Evolutionary conservation across 352 stramenopile genomes (phyloP).

Genomic region (Globisporangium cystogenes): DNA sequence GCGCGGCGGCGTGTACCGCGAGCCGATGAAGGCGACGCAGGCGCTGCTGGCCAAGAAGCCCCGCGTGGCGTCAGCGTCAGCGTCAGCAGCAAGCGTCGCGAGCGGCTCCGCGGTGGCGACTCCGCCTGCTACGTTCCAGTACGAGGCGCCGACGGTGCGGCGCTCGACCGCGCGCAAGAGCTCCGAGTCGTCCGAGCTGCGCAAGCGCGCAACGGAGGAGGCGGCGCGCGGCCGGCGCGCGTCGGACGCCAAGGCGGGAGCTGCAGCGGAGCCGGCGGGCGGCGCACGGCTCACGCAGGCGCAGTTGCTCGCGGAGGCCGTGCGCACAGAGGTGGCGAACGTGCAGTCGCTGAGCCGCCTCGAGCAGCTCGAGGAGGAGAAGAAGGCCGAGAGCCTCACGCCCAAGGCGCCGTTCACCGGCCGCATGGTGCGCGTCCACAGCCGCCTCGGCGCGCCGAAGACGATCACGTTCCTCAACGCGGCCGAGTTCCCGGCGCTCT

Average conservation of each 20-base stretch:
- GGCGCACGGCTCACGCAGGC: slow-evolving; percentile 44
- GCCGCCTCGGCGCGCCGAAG: slow-evolving; percentile 51
- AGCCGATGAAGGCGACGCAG: slow-evolving; percentile 16
- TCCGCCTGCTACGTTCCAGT: slow-evolving; percentile 12
- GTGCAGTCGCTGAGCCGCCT: slow-evolving; percentile 69
- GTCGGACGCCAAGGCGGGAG: background rate
- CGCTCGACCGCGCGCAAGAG: slow-evolving; percentile 58
- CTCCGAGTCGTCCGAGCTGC: slow-evolving; percentile 52
- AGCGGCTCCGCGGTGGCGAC: background rate
- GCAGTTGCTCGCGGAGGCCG: slow-evolving; percentile 64
- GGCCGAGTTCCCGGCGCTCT: slow-evolving; percentile 54
- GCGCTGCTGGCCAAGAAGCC: slow-evolving; percentile 11
- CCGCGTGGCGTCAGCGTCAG: background rate
- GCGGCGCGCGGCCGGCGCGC: slow-evolving; percentile 31
- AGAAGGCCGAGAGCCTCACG: slow-evolving; percentile 54
- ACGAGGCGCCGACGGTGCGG: slow-evolving; percentile 40
- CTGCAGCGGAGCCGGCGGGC: slow-evolving; percentile 26
- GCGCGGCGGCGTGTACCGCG: slow-evolving; percentile 18
- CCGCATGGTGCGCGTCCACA: slow-evolving; percentile 67
- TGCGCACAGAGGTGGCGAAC: slow-evolving; percentile 77
- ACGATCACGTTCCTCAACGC: slow-evolving; percentile 83
- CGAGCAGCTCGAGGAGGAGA: slow-evolving; percentile 81
- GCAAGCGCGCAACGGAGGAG: slow-evolving; percentile 45
- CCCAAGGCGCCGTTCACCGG: slow-evolving; percentile 70
- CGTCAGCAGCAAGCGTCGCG: background rate